Base-by-base conservation (phyloP, 148 eudicot species). In the Camellia granthamiana region DNA sequence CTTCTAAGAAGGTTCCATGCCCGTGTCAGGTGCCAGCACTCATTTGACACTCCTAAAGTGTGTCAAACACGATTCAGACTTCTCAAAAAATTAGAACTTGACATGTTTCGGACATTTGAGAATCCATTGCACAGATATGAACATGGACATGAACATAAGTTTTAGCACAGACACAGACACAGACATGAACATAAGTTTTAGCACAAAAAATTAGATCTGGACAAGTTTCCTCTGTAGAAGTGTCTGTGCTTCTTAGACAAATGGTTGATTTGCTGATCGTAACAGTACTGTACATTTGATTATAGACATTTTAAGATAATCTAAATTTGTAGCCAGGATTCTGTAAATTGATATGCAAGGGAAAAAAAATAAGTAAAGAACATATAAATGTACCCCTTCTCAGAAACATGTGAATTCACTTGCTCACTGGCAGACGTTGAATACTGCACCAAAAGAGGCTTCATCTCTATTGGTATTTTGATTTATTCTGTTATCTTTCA, bases 401-500 rank as follows among this genome's bases (percentile, higher is more conserved):
- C 86, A 77, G 86, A 75, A 85, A 65, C 81, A 80, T 79, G 79
- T 1, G 78, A 67, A 42, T 76, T 74, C 70, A 54, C 77, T 63
- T 70, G 86, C 77, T 84, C 87, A 83, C 69, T 84, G 77, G 77
- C 61, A 46, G 90, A 82, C 46, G 87, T 79, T 41, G 89, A 65
- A 85, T 54, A 81, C 43, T 81, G 84, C 41, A 70, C 77, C 18
- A 81, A 61, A 84, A 76, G 83, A 79, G 87, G 80, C 85, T 87
- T 86, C 75, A 78, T 75, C 82, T 86, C 83, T 79, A 77, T 71
- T 82, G 67, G 75, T 65, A 78, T 79, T 89, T 56, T 87, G 97
- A 84, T 85, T 89, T 54, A 86, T 84, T 81, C 97, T 91, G 81
- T 93, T 95, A 88, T 93, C 99, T 84, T 90, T 88, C 61, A 93